phyloP scores from a whole-genome alignment of 2,329 filamentous ascomycete genomes.

The Sclerotinia borealis region DNA sequence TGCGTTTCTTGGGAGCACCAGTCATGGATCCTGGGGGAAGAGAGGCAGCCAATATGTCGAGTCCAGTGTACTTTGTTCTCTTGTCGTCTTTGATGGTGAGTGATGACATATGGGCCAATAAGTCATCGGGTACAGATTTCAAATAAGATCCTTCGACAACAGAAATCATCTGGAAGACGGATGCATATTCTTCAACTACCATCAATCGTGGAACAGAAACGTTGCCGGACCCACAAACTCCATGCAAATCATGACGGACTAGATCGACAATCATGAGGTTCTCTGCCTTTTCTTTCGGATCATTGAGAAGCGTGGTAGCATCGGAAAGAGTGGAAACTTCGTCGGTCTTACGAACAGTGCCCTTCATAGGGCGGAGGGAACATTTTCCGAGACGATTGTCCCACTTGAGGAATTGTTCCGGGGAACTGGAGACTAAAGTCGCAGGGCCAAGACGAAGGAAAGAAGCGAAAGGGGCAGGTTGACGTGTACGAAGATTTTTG shows the following conservation, averaged over 20 bases:
- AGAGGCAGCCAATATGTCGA: slow-evolving; percentile 70
- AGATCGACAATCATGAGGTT: slow-evolving; percentile 98
- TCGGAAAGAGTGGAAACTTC: slow-evolving; percentile 60
- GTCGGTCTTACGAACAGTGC: slow-evolving; percentile 76
- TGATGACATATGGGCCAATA: slow-evolving; percentile 5
- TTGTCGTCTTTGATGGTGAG: slow-evolving; percentile 8
- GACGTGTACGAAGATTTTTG: slow-evolving; percentile 26
- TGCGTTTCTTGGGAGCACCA: slow-evolving; percentile 88
- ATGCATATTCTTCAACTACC: slow-evolving; percentile 83
- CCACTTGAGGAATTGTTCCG: slow-evolving; percentile 81
- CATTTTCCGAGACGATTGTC: slow-evolving; percentile 49
- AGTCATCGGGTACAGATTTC: neutral
- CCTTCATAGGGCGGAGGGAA: slow-evolving; percentile 91
- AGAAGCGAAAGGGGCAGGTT: slow-evolving; percentile 54
- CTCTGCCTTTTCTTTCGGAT: slow-evolving; percentile 87
- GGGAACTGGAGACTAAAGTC: slow-evolving; percentile 76
- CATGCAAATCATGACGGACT: slow-evolving; percentile 87
- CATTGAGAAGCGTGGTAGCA: slow-evolving; percentile 66
- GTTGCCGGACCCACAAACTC: slow-evolving; percentile 68
- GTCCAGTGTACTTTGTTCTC: slow-evolving; percentile 46
- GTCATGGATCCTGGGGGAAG: slow-evolving; percentile 95
- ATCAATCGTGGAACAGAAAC: slow-evolving; percentile 75
- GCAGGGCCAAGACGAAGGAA: slow-evolving; percentile 65
- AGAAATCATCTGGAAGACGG: slow-evolving; percentile 86
- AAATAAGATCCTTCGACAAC: slow-evolving; percentile 69